Evolutionary conservation across 2,329 filamentous ascomycete species (phyloP).

Genomic region (Colletotrichum liaoningense): DNA sequence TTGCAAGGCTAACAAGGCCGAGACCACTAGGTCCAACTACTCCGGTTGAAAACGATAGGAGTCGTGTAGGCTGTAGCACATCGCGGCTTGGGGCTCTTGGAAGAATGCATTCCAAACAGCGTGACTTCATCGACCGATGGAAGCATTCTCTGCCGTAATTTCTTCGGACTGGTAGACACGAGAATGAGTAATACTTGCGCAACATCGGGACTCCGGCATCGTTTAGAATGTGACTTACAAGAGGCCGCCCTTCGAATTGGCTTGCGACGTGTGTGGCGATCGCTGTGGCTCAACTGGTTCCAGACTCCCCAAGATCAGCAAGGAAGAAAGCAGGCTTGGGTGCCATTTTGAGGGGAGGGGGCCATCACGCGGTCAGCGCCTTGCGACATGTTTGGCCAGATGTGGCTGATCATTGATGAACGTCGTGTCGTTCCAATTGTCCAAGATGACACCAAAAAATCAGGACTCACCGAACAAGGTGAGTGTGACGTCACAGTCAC

Average conservation of each 20-base stretch:
- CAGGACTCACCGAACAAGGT: background rate
- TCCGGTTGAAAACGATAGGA: background rate
- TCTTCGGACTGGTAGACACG: background rate
- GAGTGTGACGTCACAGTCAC: conserved; percentile 32
- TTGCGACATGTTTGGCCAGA: background rate
- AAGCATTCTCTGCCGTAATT: background rate
- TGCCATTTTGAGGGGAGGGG: background rate
- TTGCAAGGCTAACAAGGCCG: background rate
- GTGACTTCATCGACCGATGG: background rate
- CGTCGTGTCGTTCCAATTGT: conserved; percentile 5
- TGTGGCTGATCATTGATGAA: conserved; percentile 20
- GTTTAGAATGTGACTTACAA: background rate
- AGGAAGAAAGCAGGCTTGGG: background rate
- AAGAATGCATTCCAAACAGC: background rate
- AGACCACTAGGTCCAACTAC: background rate
- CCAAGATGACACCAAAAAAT: background rate
- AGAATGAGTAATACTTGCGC: conserved; percentile 8
- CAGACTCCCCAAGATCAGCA: conserved; percentile 20
- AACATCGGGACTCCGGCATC: conserved; percentile 15
- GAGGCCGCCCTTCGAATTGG: background rate
- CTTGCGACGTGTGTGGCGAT: conserved; percentile 28
- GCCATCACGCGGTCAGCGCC: conserved; percentile 29
- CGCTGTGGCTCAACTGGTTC: conserved; percentile 27
- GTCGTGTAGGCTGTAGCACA: background rate
- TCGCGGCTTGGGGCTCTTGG: background rate